These are phyloP conservation scores for Hortaea werneckii DNA, from an alignment of 2,329 filamentous ascomycete genomes.

Conservation along the genomic window DNA sequence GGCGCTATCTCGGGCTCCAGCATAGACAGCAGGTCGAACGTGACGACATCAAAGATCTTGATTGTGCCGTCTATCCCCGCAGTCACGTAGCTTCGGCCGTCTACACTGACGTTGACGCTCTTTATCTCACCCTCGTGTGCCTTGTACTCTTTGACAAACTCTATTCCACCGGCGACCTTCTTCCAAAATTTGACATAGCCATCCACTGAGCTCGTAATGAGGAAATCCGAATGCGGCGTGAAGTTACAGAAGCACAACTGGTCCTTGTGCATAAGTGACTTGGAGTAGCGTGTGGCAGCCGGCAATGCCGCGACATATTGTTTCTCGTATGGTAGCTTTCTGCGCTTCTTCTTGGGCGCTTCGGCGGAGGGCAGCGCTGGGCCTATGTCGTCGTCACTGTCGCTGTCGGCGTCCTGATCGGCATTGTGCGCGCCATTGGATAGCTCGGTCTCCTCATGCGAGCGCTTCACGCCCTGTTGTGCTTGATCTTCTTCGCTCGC, in stretches of 20 bases:
- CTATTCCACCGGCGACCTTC: constrained; percentile 73
- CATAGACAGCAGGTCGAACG: constrained; percentile 66
- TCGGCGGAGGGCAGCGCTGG: constrained; percentile 75
- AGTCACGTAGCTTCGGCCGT: constrained; percentile 89
- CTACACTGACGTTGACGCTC: constrained; percentile 73
- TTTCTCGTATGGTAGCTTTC: constrained; percentile 87
- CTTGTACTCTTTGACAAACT: constrained; percentile 97
- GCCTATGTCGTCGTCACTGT: constrained; percentile 80
- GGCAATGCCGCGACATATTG: constrained; percentile 88
- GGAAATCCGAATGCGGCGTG: constrained; percentile 84
- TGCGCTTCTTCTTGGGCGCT: constrained; percentile 75
- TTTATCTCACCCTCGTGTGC: constrained; percentile 79
- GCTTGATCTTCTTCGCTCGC: not conserved
- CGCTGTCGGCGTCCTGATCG: constrained; percentile 36
- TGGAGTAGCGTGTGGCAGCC: constrained; percentile 71
- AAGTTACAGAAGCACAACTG: constrained; percentile 80
- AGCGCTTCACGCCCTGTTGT: constrained; percentile 18
- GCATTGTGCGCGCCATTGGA: not conserved
- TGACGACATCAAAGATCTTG: constrained; percentile 65
- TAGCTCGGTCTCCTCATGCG: constrained; percentile 17
- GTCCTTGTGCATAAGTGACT: constrained; percentile 97
- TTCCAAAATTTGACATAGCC: constrained; percentile 99
- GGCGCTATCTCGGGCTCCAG: constrained; percentile 66
- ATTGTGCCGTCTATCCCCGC: constrained; percentile 68
- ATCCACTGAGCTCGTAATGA: constrained; percentile 87